These are phyloP conservation scores for Nigrograna mackinnonii DNA, from an alignment of 2,329 filamentous ascomycete species.

Conservation along the genomic window DNA sequence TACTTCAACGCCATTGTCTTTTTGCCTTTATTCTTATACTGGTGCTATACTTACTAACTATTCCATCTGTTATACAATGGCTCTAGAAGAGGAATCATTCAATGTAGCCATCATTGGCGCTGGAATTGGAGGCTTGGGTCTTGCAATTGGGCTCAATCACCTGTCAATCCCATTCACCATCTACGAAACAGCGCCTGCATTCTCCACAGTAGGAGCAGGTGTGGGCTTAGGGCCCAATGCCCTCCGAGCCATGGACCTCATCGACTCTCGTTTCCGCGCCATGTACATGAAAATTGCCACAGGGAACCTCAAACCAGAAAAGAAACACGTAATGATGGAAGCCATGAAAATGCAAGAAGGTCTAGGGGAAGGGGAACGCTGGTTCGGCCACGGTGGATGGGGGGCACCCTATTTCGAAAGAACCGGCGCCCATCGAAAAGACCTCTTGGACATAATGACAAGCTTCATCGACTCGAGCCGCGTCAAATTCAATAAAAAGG, in stretches of 20 bases:
- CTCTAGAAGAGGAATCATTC: too few species aligned
- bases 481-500: constrained; percentile 31
- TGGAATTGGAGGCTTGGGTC: constrained; percentile 28
- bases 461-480: constrained; percentile 42
- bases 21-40: too few species aligned
- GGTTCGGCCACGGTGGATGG: constrained; percentile 39
- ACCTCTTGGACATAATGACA: constrained; percentile 51
- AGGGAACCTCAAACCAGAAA: constrained; percentile 42
- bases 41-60: too few species aligned
- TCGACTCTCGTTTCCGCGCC: constrained; percentile 42
- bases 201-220: constrained; percentile 30
- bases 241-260: constrained; percentile 46
- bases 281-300: constrained; percentile 45
- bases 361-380: constrained; percentile 42
- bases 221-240: constrained; percentile 46
- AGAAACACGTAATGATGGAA: constrained; percentile 47
- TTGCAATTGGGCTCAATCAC: constrained; percentile 28
- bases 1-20: too few species aligned
- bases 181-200: constrained; percentile 27
- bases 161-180: constrained; percentile 25
- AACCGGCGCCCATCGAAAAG: constrained; percentile 47
- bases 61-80: too few species aligned
- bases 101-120: constrained; percentile 23
- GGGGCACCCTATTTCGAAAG: constrained; percentile 43
- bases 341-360: constrained; percentile 45